Evolutionary conservation across 2,329 filamentous ascomycete genomes (phyloP), one percentile per base, ranked within the genome.

Genomic region (Aureobasidium sp.): DNA sequence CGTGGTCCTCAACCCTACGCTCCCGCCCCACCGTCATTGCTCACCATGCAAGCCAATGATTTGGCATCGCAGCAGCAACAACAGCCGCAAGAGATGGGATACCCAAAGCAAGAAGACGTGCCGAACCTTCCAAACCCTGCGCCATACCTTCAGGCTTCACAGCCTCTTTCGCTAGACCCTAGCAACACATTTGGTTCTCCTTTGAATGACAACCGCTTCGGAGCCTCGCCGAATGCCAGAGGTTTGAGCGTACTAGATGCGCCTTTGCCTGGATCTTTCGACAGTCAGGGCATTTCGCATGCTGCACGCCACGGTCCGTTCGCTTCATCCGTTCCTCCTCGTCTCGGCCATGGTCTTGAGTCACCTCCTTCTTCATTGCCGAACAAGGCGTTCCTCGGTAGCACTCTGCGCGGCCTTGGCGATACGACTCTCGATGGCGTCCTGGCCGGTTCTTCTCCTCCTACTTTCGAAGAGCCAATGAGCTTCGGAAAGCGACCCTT

Each of bases 211-310:
- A 83, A 87, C 63, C 85, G 89, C n/a, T 81, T 92, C 43, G 89
- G 89, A 27, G 83, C 94, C 59, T 96, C 92, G 15, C 91, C 92
- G 0, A 67, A 68, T 2, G 66, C 68, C 32, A 66, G 81, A 68
- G 84, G 85, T 59, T 87, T 96, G n/a, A 94, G 90, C n/a, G 90
- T 95, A 15, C 83, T 97, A 65, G 93, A 97, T 76, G 94, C 92
- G 2, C 92, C 91, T 17, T 83, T 97, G 9, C 94, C 94, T 1
- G 90, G 92, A 9, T 97, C 93, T 0, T 97, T 97, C 73, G 94
- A 97, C 75, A 96, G 92, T 69, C 94, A 97, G 71, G 93, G 92
- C 55, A 90, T 97, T 59, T 97, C 92, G 12, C 90, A 93, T 73
- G 92, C 91, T 65, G 92, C 93, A 20, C 86, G 91, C 64, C 92